Base-by-base conservation (phyloP, 176 grass and related monocot genomes). In the Carex littledalei region DNA sequence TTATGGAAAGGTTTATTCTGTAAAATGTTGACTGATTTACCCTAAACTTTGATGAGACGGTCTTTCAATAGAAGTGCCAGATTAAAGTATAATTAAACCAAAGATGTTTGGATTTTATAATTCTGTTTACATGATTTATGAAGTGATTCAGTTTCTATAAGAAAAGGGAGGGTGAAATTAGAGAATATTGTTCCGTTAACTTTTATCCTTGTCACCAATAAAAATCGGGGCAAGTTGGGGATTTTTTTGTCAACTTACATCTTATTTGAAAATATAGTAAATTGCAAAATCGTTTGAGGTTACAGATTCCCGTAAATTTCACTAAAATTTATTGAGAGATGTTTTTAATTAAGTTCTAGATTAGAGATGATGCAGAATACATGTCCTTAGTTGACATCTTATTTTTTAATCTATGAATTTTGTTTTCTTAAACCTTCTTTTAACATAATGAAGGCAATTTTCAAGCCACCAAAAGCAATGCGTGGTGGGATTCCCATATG, bases 401-500 rank as follows among this genome's bases (percentile, higher is more conserved):
- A 43, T 54, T 53, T 63, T 63, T 31, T 45, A 16, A 31, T 78
- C 17, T 26, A 80, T 72, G 24, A 66, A 66, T 59, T 83, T 80
- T 34, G 78, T 80, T 86, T 82, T 84, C 54, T 32, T 70, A 57
- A 78, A 15, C 79, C 37, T 29, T 54, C 32, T 53, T 64, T 47
- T 43, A 81, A 62, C 41, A 24, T 68, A 15, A 87, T 85, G 70
- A 75, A 97, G 95, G 95, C 95, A 45, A 91, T 89, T 72, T 89
- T 98, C 74, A 98, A 93, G 80, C 95, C 91, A 8, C 89, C 92
- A 60, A 93, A 93, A 31, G 91, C 91, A 7, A 90, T 94, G 90
- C 89, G 92, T 67, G 95, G 95, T 79, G 95, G 95, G 79, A 98
- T 98, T 84, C 89, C 91, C 6, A 90, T 98, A 84, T 98, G 92